phyloP scores from a whole-genome alignment of 805 yeast genomes.

The Saccharomycopsis amapae region DNA sequence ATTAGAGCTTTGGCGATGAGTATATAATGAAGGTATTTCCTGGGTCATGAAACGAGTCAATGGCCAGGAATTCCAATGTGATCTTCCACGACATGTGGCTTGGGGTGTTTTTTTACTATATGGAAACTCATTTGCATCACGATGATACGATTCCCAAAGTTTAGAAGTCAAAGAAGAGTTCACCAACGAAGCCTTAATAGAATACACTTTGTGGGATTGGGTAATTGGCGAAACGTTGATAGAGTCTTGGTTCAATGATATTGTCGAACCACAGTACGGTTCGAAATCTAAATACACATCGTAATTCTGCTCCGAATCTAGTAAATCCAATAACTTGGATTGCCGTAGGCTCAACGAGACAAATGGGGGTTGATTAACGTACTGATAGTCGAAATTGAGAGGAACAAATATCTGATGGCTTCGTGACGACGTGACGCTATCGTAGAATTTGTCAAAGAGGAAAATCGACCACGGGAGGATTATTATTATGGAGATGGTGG shows the following conservation, averaged over 20 bases:
- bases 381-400: slow-evolving; percentile 16
- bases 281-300: slow-evolving; percentile 7
- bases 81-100: neutral
- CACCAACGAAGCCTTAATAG: neutral
- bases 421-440: too few relatives aligned
- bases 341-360: neutral
- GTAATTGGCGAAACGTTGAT: neutral
- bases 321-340: slow-evolving; percentile 2
- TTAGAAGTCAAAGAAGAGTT: neutral
- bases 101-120: neutral
- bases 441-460: slow-evolving; percentile 13
- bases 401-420: slow-evolving; percentile 14
- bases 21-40: neutral
- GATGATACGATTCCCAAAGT: neutral
- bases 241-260: neutral
- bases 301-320: neutral
- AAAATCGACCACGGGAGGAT: slow-evolving; percentile 20
- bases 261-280: neutral
- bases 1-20: too few relatives aligned
- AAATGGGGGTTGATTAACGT: slow-evolving; percentile 7
- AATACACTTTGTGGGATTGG: neutral
- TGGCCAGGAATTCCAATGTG: neutral
- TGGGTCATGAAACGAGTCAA: neutral
- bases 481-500: neutral
- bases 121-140: neutral